Evolutionary conservation across 805 yeast genomes (phyloP), one percentile per base, ranked within the genome.

Genomic region (Lipomyces yamanashiensis): DNA sequence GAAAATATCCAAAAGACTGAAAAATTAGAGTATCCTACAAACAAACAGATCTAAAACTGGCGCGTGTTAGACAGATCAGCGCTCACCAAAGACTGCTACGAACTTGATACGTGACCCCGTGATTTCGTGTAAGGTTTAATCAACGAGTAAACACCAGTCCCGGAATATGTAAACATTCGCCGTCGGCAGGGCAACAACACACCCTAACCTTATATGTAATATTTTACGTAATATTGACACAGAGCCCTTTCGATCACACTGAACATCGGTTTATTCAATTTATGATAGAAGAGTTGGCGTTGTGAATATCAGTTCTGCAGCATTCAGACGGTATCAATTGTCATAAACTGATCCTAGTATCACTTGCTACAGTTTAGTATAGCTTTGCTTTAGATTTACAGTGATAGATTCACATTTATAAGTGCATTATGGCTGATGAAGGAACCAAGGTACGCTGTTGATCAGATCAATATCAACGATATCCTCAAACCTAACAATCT

Each of bases 381-480:
- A 28, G 28, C 28, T 45, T 17, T 12, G 17, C 17, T 17, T 12
- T 21, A 17, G 13, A 15, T 45, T 4, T 17, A 1, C 28, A 15
- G 17, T 17, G 21, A 12, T 45, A 7, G 7, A 17, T 45, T 45
- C 12, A 5, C 28, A 28, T 4, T 1, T 7, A 33, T 3, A 52
- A 15, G n/a, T 17, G 6, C 28, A 41, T 17, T 12, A 43, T 44
- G 62, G 56, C 52, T 28, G 58, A 54, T 19, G 59, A 55, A 45
- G 59, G 59, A 55, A 12, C 37, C 33, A 55, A 47, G 59, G 59
- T 55, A 47, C 47, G 34, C 9, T n/a, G 15, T 36, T 10, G 6
- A 12, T n/a, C 28, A 17, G 50, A 45, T 44, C 47, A 9, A 51
- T 21, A 17, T 4, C 41, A n/a, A 33, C 33, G 13, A n/a, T n/a